Conservation (phyloP, 2,329 filamentous ascomycete species). For the Aspergillus fischeri region DNA sequence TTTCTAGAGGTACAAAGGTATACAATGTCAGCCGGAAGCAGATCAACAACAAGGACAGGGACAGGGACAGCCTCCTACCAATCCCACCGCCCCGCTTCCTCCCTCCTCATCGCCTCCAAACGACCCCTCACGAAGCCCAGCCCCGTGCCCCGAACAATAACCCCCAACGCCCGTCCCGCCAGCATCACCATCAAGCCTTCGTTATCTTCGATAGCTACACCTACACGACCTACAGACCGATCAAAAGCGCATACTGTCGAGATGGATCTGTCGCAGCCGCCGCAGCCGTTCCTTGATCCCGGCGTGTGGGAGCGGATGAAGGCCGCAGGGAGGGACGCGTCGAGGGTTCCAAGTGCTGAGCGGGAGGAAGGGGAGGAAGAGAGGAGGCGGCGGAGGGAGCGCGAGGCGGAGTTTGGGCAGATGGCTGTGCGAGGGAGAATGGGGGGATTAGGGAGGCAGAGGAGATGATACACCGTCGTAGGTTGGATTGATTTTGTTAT, state of each 20-base stretch:
- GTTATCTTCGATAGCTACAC: neutral
- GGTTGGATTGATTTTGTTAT: neutral
- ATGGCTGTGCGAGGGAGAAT: conserved; percentile 31
- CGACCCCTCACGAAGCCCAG: conserved; percentile 16
- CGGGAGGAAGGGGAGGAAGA: conserved; percentile 10
- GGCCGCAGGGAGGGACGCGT: conserved; percentile 7
- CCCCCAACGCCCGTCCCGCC: conserved; percentile 18
- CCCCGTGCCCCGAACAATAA: conserved; percentile 8
- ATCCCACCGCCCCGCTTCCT: conserved; percentile 3
- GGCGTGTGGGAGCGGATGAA: conserved; percentile 27
- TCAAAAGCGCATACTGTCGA: conserved; percentile 16
- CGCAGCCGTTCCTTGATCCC: conserved; percentile 40
- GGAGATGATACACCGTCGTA: neutral
- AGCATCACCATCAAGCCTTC: neutral
- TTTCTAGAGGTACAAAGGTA: neutral
- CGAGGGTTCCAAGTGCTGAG: neutral
- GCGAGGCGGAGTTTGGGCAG: conserved; percentile 28
- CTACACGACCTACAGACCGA: neutral
- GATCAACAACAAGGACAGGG: conserved; percentile 1
- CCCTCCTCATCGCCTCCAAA: conserved; percentile 26
- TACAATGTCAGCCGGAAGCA: neutral
- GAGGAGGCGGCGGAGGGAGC: conserved; percentile 14
- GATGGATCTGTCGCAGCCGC: conserved; percentile 28
- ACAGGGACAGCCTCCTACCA: conserved; percentile 3
- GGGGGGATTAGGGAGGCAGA: conserved; percentile 3